Evolutionary conservation across 78 protist genomes (phyloP).

Genomic region (Polysphondylium violaceum): DNA sequence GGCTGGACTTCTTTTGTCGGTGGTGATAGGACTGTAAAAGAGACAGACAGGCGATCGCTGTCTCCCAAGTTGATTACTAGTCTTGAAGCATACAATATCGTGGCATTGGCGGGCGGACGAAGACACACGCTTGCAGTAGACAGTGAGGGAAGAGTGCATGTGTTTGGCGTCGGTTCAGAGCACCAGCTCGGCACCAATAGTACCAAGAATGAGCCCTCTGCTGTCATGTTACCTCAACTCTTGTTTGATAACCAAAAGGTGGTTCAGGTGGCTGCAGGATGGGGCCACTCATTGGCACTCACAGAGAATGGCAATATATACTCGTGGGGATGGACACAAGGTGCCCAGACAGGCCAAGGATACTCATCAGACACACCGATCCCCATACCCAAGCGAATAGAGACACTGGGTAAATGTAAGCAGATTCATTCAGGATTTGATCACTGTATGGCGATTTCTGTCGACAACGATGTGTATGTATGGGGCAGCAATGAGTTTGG

Average conservation of each 20-base stretch:
- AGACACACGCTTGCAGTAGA: constrained; percentile 33
- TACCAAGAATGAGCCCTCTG: not conserved
- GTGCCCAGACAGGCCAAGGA: constrained; percentile 30
- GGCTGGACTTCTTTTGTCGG: constrained; percentile 74
- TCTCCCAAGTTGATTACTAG: not conserved
- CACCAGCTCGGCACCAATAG: constrained; percentile 23
- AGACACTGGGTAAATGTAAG: not conserved
- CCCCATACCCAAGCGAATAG: not conserved
- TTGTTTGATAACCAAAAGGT: no score
- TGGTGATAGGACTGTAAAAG: not conserved
- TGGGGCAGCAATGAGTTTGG: constrained; percentile 30
- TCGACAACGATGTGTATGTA: not conserved
- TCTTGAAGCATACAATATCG: not conserved
- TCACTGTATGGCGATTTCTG: not conserved
- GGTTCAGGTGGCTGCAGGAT: constrained; percentile 5
- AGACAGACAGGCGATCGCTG: not conserved
- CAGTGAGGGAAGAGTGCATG: not conserved
- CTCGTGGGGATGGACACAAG: constrained; percentile 38
- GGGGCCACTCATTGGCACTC: constrained; percentile 21
- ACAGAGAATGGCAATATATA: constrained; percentile 14
- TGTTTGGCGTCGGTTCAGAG: constrained; percentile 39
- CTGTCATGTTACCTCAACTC: no score
- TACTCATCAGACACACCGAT: not conserved
- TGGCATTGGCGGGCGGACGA: constrained; percentile 19
- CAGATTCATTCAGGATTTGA: constrained; percentile 41